These are phyloP conservation scores for Cyclotella kingstonii DNA, from an alignment of 108 stramenopile species.

Conservation along the genomic window DNA sequence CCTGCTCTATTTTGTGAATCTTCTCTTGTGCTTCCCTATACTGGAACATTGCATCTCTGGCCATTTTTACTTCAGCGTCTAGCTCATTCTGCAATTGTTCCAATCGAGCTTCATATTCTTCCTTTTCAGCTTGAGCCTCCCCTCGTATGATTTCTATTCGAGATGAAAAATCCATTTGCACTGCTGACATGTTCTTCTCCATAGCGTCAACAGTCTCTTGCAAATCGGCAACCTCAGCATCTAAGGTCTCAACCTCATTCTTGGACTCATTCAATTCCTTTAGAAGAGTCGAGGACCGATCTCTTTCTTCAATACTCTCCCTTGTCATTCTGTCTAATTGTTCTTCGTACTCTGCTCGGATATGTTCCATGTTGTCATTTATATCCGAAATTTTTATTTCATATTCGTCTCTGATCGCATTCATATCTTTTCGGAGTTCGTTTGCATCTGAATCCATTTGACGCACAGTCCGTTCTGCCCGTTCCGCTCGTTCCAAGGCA, in stretches of 20 bases:
- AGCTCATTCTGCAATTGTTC: slow-evolving; percentile 28
- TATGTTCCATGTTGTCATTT: slow-evolving; percentile 22
- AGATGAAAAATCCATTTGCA: slow-evolving; percentile 30
- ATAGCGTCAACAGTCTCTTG: slow-evolving; percentile 43
- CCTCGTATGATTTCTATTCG: slow-evolving; percentile 26
- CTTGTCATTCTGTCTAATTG: slow-evolving; percentile 19
- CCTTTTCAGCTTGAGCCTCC: slow-evolving; percentile 17
- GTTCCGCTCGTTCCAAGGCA: slow-evolving; percentile 17
- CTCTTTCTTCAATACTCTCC: slow-evolving; percentile 18
- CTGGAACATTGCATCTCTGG: slow-evolving; percentile 23
- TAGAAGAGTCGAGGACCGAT: slow-evolving; percentile 17
- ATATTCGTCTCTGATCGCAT: slow-evolving; percentile 38
- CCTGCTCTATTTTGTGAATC: slow-evolving; percentile 21
- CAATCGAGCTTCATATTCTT: slow-evolving; percentile 29
- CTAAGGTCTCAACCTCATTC: slow-evolving; percentile 26
- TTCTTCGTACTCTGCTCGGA: slow-evolving; percentile 20
- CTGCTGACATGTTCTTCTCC: slow-evolving; percentile 44
- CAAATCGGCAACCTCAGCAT: slow-evolving; percentile 35
- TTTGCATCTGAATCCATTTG: slow-evolving; percentile 25
- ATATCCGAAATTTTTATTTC: slow-evolving; percentile 28
- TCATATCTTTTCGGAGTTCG: slow-evolving; percentile 29
- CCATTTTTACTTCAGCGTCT: slow-evolving; percentile 23
- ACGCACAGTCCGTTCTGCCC: slow-evolving; percentile 19
- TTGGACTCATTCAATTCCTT: slow-evolving; percentile 27
- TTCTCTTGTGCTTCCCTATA: slow-evolving; percentile 10